Base-by-base conservation (phyloP, 1,284 basidiomycete genomes). In the Boletus sp. region DNA sequence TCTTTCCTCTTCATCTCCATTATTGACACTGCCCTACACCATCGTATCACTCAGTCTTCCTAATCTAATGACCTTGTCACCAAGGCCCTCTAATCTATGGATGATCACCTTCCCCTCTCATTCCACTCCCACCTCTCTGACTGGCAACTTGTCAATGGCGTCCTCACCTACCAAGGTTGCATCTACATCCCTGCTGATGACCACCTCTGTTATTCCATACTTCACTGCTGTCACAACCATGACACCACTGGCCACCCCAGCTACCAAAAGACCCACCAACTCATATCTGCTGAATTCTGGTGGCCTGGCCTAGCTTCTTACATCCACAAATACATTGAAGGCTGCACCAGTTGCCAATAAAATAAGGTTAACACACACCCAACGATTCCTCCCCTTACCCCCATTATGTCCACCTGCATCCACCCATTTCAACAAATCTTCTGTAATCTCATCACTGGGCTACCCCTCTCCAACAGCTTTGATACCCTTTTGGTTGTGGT, bases 401-500 rank as follows among this genome's bases (percentile, higher is more conserved):
- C 7, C 20, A 24, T 24, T 24, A 24, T 0, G 15, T 43, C 11
- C 5, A 0, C 0, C n/a, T 15, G 1, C 3, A 4, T 20, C 3
- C 13, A 3, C 0, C 42, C 42, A 5, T 43, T 43, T 2, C 53
- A 57, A 2, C 55, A 50, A 3, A 9, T 68, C 27, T 57, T 53
- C 0, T 43, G 60, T 7, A 59, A 70, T n/a, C 55, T 70, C 0
- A 65, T 68, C 43, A 60, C 50, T 0, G 55, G 64, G 4, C 60
- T 70, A 0, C 60, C 62, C 0, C 13, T 31, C 0, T 56, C 44
- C 0, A 0, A 3, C 1, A 4, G 43, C 8, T 63, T 53, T 33
- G 57, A 71, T 55, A 50, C 56, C 2, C 54, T 71, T 7, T n/a
- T 71, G 36, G 68, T 71, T 6, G 18, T 69, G 33, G 63, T 71